Evolutionary conservation across 2,329 filamentous ascomycete species (phyloP).

Genomic region (Neurospora sp.): DNA sequence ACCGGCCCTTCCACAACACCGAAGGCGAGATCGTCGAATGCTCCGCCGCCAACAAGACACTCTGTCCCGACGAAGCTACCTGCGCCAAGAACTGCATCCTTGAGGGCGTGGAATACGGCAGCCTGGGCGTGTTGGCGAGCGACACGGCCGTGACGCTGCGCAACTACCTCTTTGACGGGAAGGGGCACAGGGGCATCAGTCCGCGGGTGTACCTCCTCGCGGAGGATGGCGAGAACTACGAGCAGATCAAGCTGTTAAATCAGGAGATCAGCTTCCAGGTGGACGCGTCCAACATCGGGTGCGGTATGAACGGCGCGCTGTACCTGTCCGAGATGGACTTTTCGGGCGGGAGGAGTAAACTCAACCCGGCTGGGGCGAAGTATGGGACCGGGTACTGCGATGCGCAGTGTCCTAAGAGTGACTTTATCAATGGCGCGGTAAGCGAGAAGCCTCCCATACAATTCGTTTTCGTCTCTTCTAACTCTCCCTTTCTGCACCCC

Average conservation of each 20-base stretch:
- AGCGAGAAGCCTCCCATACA: constrained; percentile 5
- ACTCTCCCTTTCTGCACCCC: constrained; percentile 9
- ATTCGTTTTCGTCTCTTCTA: neutral
- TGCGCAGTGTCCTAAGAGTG: constrained; percentile 43
- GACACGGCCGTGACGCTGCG: constrained; percentile 17
- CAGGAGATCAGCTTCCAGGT: constrained; percentile 55
- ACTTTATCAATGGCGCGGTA: constrained; percentile 40
- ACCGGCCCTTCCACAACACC: constrained; percentile 15
- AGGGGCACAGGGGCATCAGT: constrained; percentile 10
- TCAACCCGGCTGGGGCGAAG: constrained; percentile 47
- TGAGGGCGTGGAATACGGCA: constrained; percentile 37
- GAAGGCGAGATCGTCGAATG: constrained; percentile 11
- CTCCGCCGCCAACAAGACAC: constrained; percentile 11
- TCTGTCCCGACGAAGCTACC: constrained; percentile 31
- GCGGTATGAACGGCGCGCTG: constrained; percentile 54
- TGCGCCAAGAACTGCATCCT: constrained; percentile 42
- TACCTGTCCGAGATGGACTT: constrained; percentile 53
- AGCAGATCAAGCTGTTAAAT: constrained; percentile 46
- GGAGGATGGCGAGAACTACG: constrained; percentile 40
- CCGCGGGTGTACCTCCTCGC: constrained; percentile 48
- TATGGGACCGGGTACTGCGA: constrained; percentile 58
- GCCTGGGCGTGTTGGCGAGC: constrained; percentile 15
- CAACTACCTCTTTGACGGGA: constrained; percentile 15
- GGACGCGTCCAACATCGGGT: constrained; percentile 52
- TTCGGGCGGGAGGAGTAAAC: constrained; percentile 43